Base-by-base conservation (phyloP, 73 alveolate genomes). In the Loxodes magnus region DNA sequence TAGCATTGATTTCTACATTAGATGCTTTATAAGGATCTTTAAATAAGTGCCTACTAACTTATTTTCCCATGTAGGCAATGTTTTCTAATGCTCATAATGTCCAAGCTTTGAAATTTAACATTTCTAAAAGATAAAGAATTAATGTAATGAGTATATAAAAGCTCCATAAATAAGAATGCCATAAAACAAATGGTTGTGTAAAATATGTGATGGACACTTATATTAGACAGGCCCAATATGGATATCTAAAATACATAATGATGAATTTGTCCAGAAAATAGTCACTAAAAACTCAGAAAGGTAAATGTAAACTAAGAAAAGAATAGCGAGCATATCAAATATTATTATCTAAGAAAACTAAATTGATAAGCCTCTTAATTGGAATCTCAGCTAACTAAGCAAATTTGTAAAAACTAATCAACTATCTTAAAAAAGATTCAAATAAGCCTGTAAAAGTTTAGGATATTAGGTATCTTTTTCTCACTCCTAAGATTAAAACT, bases 221-320 rank as follows among this genome's bases (percentile, higher is more conserved):
- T 66, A 77, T 5, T 67, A 76, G 71, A 76, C 82, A 42, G 97
- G 97, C 4, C 97, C 97, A 3, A 81, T 86, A 36, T 86, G 93
- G 92, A 77, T 64, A 38, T 69, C 54, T 30, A 50, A 69, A 16
- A 61, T 86, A 31, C 89, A 80, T 54, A 81, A 82, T 51, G 63
- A 63, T 36, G 90, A 82, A 41, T 86, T 86, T 77, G 78, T 75
- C 24, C 46, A 64, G 20, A 56, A 68, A 65, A 51, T 36, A 27
- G 24, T 17, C 52, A 64, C 31, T 35, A 39, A 42, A 38, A 56
- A 54, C 36, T 41, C 35, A 34, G 51, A 36, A 25, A 48, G 36
- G 22, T 53, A 77, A 37, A 52, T 79, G 36, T 75, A 79, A 44
- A 81, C 88, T 38, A 54, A 79, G 50, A 74, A 82, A 54, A 69